Base-by-base conservation (phyloP, 1,284 basidiomycete genomes). In the Malassezia equina region DNA sequence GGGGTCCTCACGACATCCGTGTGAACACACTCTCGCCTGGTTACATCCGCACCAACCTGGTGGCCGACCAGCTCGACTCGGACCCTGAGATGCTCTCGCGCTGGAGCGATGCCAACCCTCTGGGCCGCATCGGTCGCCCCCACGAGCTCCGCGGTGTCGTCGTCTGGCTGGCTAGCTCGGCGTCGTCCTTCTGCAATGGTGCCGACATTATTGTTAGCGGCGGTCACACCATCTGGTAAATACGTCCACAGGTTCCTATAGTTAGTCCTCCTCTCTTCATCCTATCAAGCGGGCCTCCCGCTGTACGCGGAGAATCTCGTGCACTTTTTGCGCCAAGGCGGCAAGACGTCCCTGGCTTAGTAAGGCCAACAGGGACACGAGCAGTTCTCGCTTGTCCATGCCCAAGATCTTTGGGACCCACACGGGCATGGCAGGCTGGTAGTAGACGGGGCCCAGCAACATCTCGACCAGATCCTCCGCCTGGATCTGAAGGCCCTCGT, bases 71-170 rank as follows among this genome's bases (percentile, higher is more conserved):
- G 75, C 77, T 88, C 33, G 84, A 87, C 74, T 77, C 73, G 33
- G 79, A 86, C 69, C 85, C 86, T 2, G 79, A 83, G 57, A 76
- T 88, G 51, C 74, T 82, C 8, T 80, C 79, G 15, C 84, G 84
- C 68, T 86, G 85, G 86, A 83, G 84, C n/a, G 76, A 74, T 54
- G 71, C 82, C 74, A 87, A 86, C 71, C 86, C 86, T 1, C 77
- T 88, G 60, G 84, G 84, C 4, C 79, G 86, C 17, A 79, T 88
- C 24, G 86, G 86, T 29, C 78, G 84, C 12, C 81, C 84, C 0
- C 84, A 87, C 67, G 86, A 88, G 73, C 73, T 88, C 65, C 79
- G 86, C 5, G 86, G 86, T n/a, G 85, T 85, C 0, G 78, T 83
- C 39, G 77, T 81, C 11, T 88, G 86, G 86, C 77, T 88, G n/a